Conservation (phyloP, 2,329 filamentous ascomycete genomes). For the Juglanconis juglandina region DNA sequence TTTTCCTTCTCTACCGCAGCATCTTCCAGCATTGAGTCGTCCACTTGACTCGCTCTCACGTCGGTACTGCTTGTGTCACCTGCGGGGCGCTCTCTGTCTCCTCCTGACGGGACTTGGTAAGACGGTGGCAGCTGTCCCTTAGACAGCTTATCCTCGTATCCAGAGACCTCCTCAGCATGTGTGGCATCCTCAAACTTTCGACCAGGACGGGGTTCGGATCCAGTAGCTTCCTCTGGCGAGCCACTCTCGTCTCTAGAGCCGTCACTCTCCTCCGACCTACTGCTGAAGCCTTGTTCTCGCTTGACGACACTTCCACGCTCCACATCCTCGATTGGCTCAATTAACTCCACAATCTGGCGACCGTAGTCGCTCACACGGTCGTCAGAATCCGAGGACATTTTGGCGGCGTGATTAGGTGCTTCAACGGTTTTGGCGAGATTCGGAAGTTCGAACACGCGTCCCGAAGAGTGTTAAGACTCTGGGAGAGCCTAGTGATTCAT, state of each 20-base stretch:
- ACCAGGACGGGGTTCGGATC: background rate
- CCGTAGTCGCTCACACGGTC: conserved; percentile 5
- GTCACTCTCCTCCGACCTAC: background rate
- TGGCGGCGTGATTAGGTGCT: background rate
- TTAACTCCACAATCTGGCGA: background rate
- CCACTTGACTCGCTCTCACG: background rate
- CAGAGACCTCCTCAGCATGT: background rate
- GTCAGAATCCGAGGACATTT: conserved; percentile 4
- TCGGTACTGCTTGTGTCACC: background rate
- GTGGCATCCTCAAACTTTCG: background rate
- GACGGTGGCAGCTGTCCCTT: conserved; percentile 1
- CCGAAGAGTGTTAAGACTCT: background rate
- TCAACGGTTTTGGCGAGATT: background rate
- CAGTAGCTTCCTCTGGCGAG: background rate
- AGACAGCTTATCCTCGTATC: background rate
- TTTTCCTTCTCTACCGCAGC: no score
- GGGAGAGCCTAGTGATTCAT: background rate
- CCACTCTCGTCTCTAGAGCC: background rate
- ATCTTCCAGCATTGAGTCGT: background rate
- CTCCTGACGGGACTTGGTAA: background rate
- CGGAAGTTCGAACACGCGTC: background rate
- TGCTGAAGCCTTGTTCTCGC: background rate
- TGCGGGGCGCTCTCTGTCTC: background rate
- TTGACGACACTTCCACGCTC: background rate
- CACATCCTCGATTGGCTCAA: background rate